Percentiles rank a stretch among this genome's conserved stretches.
These are phyloP conservation scores for Chrysoporthe cubensis DNA, from an alignment of 2,329 filamentous ascomycete species.

Conservation along the genomic window DNA sequence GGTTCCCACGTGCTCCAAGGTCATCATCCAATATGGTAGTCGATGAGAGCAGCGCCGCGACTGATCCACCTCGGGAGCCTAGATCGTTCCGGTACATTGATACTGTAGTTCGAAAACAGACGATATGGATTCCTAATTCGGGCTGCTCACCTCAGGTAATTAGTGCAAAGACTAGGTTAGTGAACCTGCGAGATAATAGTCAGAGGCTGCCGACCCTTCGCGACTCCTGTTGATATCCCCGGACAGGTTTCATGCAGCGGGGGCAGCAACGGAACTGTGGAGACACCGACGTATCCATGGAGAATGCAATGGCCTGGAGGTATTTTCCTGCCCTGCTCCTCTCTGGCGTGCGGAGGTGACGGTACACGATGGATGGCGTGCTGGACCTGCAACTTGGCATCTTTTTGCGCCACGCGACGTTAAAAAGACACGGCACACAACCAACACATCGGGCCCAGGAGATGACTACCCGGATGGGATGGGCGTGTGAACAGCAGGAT, in stretches of 20 bases:
- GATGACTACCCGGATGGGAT: slow-evolving; percentile 2
- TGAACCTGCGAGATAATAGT: background rate
- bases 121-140: slow-evolving; percentile 1
- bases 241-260: background rate
- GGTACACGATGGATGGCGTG: background rate
- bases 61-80: background rate
- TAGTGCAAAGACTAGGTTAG: background rate
- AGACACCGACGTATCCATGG: background rate
- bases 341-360: background rate
- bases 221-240: background rate
- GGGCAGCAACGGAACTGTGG: background rate
- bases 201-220: background rate
- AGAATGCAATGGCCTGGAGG: background rate
- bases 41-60: background rate
- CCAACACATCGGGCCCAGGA: background rate
- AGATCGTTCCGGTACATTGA: background rate
- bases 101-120: background rate
- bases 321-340: background rate
- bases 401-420: background rate
- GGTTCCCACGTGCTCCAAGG: background rate
- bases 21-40: background rate
- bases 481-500: background rate
- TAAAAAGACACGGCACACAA: background rate
- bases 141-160: background rate
- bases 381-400: background rate